Evolutionary conservation across 148 eudicot species (phyloP).

Genomic region (Selenicereus undatus): DNA sequence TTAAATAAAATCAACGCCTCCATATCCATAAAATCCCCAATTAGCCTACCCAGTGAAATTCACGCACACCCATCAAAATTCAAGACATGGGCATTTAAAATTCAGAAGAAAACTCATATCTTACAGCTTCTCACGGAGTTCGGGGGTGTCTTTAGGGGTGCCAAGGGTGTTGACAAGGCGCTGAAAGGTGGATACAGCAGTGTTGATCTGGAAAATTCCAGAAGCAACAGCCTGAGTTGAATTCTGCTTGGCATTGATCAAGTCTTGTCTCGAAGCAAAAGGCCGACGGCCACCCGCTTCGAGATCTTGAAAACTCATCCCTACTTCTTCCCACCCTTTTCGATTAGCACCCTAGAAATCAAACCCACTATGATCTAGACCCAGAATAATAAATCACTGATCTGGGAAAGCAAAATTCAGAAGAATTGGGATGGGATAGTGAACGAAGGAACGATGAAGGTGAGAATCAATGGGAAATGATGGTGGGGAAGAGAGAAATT

Average conservation of each 20-base stretch:
- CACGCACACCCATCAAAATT: background rate
- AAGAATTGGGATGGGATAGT: background rate
- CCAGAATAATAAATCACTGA: background rate
- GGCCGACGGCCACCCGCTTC: slow-evolving; percentile 50
- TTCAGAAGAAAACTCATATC: background rate
- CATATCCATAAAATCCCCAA: background rate
- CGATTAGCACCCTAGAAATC: background rate
- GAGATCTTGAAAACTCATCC: slow-evolving; percentile 83
- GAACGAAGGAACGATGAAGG: background rate
- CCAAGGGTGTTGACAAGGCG: slow-evolving; percentile 87
- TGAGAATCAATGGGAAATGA: background rate
- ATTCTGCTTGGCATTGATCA: slow-evolving; percentile 48
- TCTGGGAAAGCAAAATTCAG: background rate
- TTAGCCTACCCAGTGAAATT: background rate
- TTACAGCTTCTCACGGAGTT: slow-evolving; percentile 78
- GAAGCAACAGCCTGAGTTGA: slow-evolving; percentile 66
- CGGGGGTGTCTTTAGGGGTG: slow-evolving; percentile 85
- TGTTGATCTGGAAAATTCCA: slow-evolving; percentile 77
- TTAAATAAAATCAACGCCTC: background rate
- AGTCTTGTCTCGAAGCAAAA: slow-evolving; percentile 36
- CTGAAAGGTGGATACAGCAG: slow-evolving; percentile 78
- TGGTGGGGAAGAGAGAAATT: background rate
- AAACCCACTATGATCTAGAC: background rate
- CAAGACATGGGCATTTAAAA: background rate
- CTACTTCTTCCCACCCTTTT: background rate